Percentiles rank a stretch among this genome's conserved stretches.
Conservation (phyloP, 192 early-diverging fungal species). For the Haplosporangium gracile region DNA sequence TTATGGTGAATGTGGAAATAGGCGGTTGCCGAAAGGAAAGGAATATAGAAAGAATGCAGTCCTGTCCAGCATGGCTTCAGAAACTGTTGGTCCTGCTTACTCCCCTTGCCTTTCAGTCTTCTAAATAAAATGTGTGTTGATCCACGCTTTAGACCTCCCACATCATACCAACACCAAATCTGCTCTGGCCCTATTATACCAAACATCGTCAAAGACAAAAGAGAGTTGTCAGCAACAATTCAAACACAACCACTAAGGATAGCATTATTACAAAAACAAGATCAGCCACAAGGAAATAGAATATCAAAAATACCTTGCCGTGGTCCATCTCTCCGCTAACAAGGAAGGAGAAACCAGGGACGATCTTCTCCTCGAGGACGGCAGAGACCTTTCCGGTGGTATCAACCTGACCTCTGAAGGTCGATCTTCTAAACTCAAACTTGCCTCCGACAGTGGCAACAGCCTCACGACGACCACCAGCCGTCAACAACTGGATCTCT, state of each 20-base stretch:
- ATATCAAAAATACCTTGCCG: constrained; percentile 74
- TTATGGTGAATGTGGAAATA: neutral
- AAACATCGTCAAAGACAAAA: neutral
- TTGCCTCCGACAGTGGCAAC: constrained; percentile 95
- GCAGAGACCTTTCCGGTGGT: constrained; percentile 89
- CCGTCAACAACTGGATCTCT: constrained; percentile 87
- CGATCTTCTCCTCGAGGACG: constrained; percentile 96
- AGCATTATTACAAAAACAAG: neutral
- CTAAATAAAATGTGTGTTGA: neutral
- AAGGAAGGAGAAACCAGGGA: constrained; percentile 91
- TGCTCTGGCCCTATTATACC: constrained; percentile 69
- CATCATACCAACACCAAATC: constrained; percentile 90
- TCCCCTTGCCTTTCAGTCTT: neutral
- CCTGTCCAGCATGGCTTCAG: neutral
- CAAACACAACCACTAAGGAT: neutral
- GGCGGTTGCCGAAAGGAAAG: neutral
- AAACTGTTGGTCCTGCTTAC: neutral
- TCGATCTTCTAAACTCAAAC: constrained; percentile 94
- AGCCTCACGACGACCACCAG: constrained; percentile 86
- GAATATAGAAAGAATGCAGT: neutral
- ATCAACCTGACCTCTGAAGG: constrained; percentile 92
- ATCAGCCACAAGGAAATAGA: neutral
- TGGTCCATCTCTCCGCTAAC: constrained; percentile 97
- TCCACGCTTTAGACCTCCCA: constrained; percentile 78
- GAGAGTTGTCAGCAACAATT: neutral